Conservation (phyloP, 805 yeast species). For the Geotrichum ghanense region DNA sequence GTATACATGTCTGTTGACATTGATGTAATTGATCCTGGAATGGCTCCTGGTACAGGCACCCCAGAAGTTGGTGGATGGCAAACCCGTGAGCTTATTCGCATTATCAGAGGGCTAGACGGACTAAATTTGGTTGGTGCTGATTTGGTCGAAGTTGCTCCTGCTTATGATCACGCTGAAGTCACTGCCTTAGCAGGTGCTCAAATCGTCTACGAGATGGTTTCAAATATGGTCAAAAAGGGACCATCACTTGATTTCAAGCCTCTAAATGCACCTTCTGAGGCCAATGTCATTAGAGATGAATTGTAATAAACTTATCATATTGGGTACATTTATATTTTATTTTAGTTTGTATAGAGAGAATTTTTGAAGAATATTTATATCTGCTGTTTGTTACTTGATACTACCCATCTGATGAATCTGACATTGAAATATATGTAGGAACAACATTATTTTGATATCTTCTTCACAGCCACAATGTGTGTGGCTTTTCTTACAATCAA, state of each 20-base stretch:
- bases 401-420: too few relatives aligned
- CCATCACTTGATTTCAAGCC: constrained; percentile 9
- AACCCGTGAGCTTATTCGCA: constrained; percentile 48
- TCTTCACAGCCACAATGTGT: constrained; percentile 19
- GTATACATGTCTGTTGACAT: constrained; percentile 59
- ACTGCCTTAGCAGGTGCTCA: constrained; percentile 59
- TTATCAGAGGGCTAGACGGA: constrained; percentile 49
- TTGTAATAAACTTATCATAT: constrained; percentile 8
- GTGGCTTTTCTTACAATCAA: constrained; percentile 15
- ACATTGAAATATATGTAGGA: too few relatives aligned
- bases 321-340: too few relatives aligned
- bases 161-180: constrained; percentile 48
- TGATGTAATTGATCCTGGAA: constrained; percentile 62
- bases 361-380: too few relatives aligned
- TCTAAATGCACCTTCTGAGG: not conserved
- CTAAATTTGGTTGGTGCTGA: constrained; percentile 63
- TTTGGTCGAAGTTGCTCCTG: constrained; percentile 63
- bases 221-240: constrained; percentile 63
- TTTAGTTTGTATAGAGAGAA: too few relatives aligned
- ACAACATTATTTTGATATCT: constrained; percentile 1
- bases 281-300: constrained; percentile 14
- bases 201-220: constrained; percentile 54
- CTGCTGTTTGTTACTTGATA: too few relatives aligned
- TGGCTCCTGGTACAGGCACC: constrained; percentile 74
- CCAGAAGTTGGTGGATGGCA: constrained; percentile 69